Base-by-base conservation (phyloP, 176 grass and related monocot species). In the Poa annua region DNA sequence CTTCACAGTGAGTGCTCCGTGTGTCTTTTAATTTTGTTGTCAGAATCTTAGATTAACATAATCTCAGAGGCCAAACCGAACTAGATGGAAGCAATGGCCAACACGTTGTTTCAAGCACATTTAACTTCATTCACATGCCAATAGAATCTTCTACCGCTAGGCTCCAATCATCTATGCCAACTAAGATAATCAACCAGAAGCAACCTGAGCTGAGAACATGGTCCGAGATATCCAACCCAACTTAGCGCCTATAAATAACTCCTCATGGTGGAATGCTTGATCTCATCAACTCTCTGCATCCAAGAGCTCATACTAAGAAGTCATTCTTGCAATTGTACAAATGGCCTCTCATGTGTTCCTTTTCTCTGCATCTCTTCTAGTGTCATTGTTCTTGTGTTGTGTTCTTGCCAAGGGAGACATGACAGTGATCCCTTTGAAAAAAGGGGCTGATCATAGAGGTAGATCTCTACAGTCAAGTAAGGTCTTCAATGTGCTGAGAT, bases 401-500 rank as follows among this genome's bases (percentile, higher is more conserved):
- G 71, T 52, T 66, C 48, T 47, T 66, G 48, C 71, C 44, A 75
- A 84, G 57, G 33, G 35, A n/a, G 35, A 73, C 33, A 55, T 64
- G 76, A 51, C 6, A 6, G 10, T 3, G 6, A n/a, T 9, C 24
- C 77, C 56, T 75, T 76, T 29, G 16, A 70, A 25, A 67, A 24
- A 63, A 60, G 66, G 62, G 17, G 24, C 4, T 70, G 25, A 39
- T 67, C 19, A 42, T 6, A 41, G 69, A 80, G 80, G 12, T 15
- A 75, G 26, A 11, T 84, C 80, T 20, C 24, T 78, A 9, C 39
- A 66, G 42, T 83, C 80, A 24, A 83, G 34, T 67, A 72, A 62
- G 7, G 71, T 81, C 26, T 68, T 88, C 53, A 79, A 42, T 83
- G 88, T 94, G 21, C 75, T 36, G 24, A 77, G n/a, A 56, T 81